Evolutionary conservation across 192 early-diverging fungal genomes (phyloP).

Genomic region (Phlyctochytrium planicorne): DNA sequence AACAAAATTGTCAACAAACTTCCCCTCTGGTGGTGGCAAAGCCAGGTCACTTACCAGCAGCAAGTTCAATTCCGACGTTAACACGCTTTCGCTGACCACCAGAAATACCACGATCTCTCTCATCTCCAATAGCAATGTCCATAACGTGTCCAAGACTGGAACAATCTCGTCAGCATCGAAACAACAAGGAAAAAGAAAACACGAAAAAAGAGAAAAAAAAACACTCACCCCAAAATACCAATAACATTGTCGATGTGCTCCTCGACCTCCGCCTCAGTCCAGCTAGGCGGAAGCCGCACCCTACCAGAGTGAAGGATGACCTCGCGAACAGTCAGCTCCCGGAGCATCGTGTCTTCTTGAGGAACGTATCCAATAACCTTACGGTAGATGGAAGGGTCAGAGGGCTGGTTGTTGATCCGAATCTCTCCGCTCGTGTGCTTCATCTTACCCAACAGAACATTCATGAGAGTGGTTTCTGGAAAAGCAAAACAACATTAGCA

Average conservation of each 20-base stretch:
- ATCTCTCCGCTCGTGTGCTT: constrained; percentile 33
- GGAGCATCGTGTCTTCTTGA: constrained; percentile 47
- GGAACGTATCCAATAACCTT: constrained; percentile 51
- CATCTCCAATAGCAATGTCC: constrained; percentile 59
- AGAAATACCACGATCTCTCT: constrained; percentile 63
- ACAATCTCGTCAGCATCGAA: not conserved
- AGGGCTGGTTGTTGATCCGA: constrained; percentile 33
- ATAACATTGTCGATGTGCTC: constrained; percentile 49
- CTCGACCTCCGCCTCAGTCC: constrained; percentile 43
- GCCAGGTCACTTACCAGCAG: constrained; percentile 27
- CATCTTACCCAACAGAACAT: constrained; percentile 42
- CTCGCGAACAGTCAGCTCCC: constrained; percentile 56
- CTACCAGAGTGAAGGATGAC: constrained; percentile 69
- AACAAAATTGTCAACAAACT: constrained; percentile 4
- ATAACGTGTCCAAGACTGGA: constrained; percentile 47
- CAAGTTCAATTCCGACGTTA: constrained; percentile 75
- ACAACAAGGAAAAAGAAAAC: not conserved
- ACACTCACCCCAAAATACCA: constrained; percentile 31
- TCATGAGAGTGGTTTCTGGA: constrained; percentile 47
- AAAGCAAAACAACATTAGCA: not conserved
- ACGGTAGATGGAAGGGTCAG: constrained; percentile 34
- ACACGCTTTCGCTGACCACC: constrained; percentile 76
- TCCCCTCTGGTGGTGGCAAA: not conserved
- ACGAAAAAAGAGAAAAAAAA: not conserved
- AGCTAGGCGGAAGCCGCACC: constrained; percentile 64